Conservation (phyloP, 1,284 basidiomycete genomes). For the Ceratobasidium theobromae region DNA sequence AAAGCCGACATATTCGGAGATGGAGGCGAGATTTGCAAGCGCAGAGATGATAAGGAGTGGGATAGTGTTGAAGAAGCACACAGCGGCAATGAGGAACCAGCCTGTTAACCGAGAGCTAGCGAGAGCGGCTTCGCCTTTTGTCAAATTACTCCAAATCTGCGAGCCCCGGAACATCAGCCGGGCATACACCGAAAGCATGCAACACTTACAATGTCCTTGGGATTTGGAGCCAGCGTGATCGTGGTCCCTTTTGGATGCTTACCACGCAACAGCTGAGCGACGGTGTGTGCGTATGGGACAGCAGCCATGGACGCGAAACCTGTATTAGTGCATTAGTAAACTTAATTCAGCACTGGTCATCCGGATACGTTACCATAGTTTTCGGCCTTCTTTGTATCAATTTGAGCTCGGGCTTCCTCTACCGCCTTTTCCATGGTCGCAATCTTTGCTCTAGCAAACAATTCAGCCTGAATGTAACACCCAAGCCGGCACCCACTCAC, state of each 20-base stretch:
- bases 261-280: slow-evolving; percentile 64
- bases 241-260: slow-evolving; percentile 74
- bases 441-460: slow-evolving; percentile 52
- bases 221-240: slow-evolving; percentile 77
- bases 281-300: slow-evolving; percentile 86
- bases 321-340: slow-evolving; percentile 24
- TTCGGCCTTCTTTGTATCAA: slow-evolving; percentile 72
- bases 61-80: slow-evolving; percentile 92
- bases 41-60: slow-evolving; percentile 80
- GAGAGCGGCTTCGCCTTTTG: slow-evolving; percentile 65
- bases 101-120: slow-evolving; percentile 70
- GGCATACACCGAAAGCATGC: too few relatives aligned
- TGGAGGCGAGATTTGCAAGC: slow-evolving; percentile 74
- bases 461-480: slow-evolving; percentile 19
- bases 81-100: slow-evolving; percentile 68
- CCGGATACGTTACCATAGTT: slow-evolving; percentile 65
- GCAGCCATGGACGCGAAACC: slow-evolving; percentile 91
- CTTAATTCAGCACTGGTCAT: slow-evolving; percentile 29
- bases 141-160: slow-evolving; percentile 87
- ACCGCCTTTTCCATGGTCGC: slow-evolving; percentile 77
- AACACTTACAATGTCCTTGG: slow-evolving; percentile 78
- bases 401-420: slow-evolving; percentile 72
- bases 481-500: slow-evolving; percentile 47
- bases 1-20: slow-evolving; percentile 70
- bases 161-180: neutral